Conservation (phyloP, 805 yeast genomes). For the Lipomyces kockii region DNA sequence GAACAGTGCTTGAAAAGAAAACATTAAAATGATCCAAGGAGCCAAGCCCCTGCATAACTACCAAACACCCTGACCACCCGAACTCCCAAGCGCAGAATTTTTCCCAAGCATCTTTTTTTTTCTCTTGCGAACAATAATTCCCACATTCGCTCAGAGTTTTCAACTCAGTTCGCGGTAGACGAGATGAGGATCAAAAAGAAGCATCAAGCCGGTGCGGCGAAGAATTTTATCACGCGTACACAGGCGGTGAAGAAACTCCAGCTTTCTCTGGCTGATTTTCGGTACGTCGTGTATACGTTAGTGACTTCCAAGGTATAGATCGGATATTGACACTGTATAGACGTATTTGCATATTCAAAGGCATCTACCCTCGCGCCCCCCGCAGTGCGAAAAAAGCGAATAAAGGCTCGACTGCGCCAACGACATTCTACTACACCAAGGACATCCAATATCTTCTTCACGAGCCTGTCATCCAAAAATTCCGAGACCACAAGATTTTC, state of each 20-base stretch:
- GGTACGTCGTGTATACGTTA: constrained; percentile 34
- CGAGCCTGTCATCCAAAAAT: constrained; percentile 88
- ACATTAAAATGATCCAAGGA: too few relatives aligned
- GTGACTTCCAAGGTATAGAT: not conserved
- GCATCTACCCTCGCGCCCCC: constrained; percentile 97
- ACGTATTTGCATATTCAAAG: constrained; percentile 95
- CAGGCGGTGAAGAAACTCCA: constrained; percentile 93
- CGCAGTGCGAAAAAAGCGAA: constrained; percentile 94
- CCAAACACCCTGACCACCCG: too few relatives aligned
- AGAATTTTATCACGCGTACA: constrained; percentile 88
- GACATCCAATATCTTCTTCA: constrained; percentile 94
- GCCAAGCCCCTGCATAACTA: too few relatives aligned
- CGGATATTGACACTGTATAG: constrained; percentile 42
- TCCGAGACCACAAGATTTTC: constrained; percentile 94
- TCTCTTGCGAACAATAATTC: not conserved
- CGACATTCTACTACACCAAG: constrained; percentile 89
- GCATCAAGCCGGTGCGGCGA: constrained; percentile 85
- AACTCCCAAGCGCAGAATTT: not conserved
- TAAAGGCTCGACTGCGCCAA: constrained; percentile 96
- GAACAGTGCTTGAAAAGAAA: too few relatives aligned
- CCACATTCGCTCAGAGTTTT: not conserved
- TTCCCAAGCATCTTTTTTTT: not conserved
- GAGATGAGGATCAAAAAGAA: constrained; percentile 70
- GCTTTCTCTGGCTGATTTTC: constrained; percentile 91
- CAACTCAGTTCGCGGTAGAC: not conserved